These are phyloP conservation scores for Phytophthora colocasiae DNA, from an alignment of 352 stramenopile species.

Conservation along the genomic window DNA sequence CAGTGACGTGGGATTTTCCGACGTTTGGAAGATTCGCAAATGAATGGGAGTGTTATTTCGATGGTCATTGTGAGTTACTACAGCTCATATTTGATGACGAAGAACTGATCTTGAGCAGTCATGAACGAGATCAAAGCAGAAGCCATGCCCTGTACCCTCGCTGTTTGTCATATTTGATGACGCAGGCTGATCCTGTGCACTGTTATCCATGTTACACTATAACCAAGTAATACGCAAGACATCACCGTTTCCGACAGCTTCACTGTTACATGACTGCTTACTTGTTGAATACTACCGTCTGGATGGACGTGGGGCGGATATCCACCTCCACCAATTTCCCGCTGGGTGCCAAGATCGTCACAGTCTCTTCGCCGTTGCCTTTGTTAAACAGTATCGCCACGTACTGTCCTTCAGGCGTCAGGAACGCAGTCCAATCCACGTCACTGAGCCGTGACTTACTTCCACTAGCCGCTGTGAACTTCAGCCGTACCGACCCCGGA, in stretches of 20 bases:
- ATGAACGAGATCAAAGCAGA: constrained; percentile 3
- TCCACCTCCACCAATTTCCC: constrained; percentile 46
- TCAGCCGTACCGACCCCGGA: constrained; percentile 50
- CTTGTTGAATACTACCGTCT: constrained; percentile 53
- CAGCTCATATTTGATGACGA: constrained; percentile 12
- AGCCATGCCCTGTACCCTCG: background rate
- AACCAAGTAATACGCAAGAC: too few relatives aligned
- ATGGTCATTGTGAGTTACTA: constrained; percentile 6
- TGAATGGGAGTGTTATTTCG: background rate
- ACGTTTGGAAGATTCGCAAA: background rate
- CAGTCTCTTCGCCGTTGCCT: constrained; percentile 39
- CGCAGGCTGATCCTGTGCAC: background rate
- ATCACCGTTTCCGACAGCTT: too few relatives aligned
- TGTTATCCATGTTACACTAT: background rate
- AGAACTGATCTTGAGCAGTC: constrained; percentile 1
- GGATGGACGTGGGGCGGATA: constrained; percentile 48
- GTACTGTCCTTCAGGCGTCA: constrained; percentile 49
- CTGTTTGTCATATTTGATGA: constrained; percentile 13
- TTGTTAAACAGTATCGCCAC: constrained; percentile 52
- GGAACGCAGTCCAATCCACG: constrained; percentile 53
- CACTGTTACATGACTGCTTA: constrained; percentile 14
- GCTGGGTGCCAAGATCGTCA: constrained; percentile 50
- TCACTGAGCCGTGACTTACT: constrained; percentile 30
- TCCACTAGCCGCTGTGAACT: constrained; percentile 32
- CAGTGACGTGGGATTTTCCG: too few relatives aligned